Evolutionary conservation across 139 green algal species (phyloP), one percentile per base, ranked within the genome.

Genomic region (Micractinium sp.): DNA sequence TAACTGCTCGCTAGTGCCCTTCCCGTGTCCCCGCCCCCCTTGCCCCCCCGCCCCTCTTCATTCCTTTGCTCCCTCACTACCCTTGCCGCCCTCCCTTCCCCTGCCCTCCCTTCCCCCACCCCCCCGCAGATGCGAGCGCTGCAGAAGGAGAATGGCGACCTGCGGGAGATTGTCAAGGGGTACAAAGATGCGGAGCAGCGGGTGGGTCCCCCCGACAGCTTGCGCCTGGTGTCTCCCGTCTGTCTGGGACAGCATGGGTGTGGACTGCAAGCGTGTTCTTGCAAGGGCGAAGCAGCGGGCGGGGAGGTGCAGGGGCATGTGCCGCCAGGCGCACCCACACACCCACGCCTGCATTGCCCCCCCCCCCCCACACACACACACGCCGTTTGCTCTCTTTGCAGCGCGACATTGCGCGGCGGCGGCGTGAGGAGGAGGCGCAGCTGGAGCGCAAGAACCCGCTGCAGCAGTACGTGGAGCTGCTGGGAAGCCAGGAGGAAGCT

Each of bases 401-500:
- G 74, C 86, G 77, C 38, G 38, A 87, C 5, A 22, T 31, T 25
- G 88, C 82, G 31, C 60, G 88, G 19, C 79, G 88, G 47, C 86
- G 81, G 36, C 74, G 75, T 4, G 85, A 89, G 33, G 85, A 90
- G 86, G 90, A 89, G 63, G 86, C 71, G 39, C 69, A 86, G 71
- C 60, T 60, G 33, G 83, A 92, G 39, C 79, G 69, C 56, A 89
- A 88, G 38, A 90, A 93, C 41, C 71, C 92, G 39, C 86, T 94
- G 60, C 84, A 92, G 73, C 47, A 90, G 71, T 95, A 93, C 71
- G n/a, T 94, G 19, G 90, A 92, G 73, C 78, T 92, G 85, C 81
- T 95, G 91, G 87, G 77, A n/a, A 76, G 56, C 41, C 88, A 93
- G 88, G 77, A 89, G 56, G 92, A 95, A 39, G 74, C 82, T 13